Percentiles rank a stretch among this genome's conserved stretches.
These are phyloP conservation scores for Evernia prunastri DNA, from an alignment of 495 filamentous ascomycete genomes.

Conservation along the genomic window DNA sequence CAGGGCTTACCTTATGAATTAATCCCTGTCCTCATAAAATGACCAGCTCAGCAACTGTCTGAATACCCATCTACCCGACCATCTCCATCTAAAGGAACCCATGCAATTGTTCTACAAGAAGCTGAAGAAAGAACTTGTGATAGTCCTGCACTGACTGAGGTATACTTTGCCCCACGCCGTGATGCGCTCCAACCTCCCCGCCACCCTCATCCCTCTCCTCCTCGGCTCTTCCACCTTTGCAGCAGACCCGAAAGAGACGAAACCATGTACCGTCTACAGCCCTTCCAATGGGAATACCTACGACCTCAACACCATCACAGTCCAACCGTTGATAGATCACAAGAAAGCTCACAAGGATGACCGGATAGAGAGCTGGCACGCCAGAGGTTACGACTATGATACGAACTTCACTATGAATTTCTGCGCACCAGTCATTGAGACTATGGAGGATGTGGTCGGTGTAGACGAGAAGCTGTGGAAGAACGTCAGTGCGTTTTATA, in stretches of 20 bases:
- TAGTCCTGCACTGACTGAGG: not conserved
- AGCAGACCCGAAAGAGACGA: slow-evolving; percentile 35
- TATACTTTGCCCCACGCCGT: not conserved
- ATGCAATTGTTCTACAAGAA: not conserved
- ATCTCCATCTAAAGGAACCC: not conserved
- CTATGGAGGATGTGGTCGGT: slow-evolving; percentile 62
- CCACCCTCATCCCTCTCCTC: slow-evolving; percentile 32
- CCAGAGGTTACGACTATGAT: slow-evolving; percentile 75
- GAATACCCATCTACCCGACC: not conserved
- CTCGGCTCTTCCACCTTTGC: slow-evolving; percentile 29
- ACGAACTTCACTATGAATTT: slow-evolving; percentile 95
- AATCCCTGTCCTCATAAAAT: not conserved
- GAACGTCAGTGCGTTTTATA: slow-evolving; percentile 91
- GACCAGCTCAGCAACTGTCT: slow-evolving; percentile 12
- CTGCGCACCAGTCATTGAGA: slow-evolving; percentile 78
- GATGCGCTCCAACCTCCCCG: slow-evolving; percentile 22
- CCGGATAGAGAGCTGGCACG: slow-evolving; percentile 69
- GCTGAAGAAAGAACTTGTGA: not conserved
- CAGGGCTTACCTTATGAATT: slow-evolving; percentile 7
- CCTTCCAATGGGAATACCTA: slow-evolving; percentile 73
- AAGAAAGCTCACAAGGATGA: slow-evolving; percentile 54
- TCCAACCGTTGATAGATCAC: slow-evolving; percentile 48
- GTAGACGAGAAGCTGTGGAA: slow-evolving; percentile 57
- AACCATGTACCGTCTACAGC: slow-evolving; percentile 75
- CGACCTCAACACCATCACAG: slow-evolving; percentile 72